These are phyloP conservation scores for Penicillium sp. DNA, from an alignment of 2,329 filamentous ascomycete genomes.

Conservation along the genomic window DNA sequence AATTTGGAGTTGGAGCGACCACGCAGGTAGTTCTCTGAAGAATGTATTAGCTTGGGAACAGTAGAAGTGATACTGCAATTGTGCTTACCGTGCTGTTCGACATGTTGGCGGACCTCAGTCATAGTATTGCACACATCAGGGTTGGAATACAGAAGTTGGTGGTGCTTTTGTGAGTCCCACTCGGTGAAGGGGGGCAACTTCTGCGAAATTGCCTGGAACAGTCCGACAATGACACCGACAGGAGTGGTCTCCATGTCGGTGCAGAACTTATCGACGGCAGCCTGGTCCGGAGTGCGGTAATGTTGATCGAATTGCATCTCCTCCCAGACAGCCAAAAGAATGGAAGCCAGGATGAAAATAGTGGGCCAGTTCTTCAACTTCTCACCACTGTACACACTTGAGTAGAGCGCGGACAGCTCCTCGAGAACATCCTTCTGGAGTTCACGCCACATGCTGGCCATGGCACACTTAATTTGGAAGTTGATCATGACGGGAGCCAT, in stretches of 20 bases:
- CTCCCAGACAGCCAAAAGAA: slow-evolving; percentile 93
- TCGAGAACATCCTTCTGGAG: slow-evolving; percentile 94
- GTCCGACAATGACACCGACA: slow-evolving; percentile 91
- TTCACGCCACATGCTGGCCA: slow-evolving; percentile 98
- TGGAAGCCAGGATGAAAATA: slow-evolving; percentile 94
- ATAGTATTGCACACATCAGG: slow-evolving; percentile 89
- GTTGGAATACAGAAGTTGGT: slow-evolving; percentile 88
- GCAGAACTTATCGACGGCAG: slow-evolving; percentile 90
- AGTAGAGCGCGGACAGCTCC: slow-evolving; percentile 88
- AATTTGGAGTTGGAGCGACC: slow-evolving; percentile 78
- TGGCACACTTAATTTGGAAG: slow-evolving; percentile 97
- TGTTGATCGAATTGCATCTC: slow-evolving; percentile 99
- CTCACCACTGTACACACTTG: slow-evolving; percentile 96
- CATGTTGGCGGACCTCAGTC: slow-evolving; percentile 91
- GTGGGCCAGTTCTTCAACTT: slow-evolving; percentile 99
- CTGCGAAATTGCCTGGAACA: slow-evolving; percentile 97
- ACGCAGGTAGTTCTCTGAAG: slow-evolving; percentile 81
- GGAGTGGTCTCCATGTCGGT: slow-evolving; percentile 94
- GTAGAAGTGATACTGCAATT: neutral
- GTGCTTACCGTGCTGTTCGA: slow-evolving; percentile 85
- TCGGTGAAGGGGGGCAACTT: slow-evolving; percentile 90
- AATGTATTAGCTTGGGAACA: slow-evolving; percentile 43
- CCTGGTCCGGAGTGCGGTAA: slow-evolving; percentile 84
- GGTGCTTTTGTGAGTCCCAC: slow-evolving; percentile 91
- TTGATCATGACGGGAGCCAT: slow-evolving; percentile 98